phyloP scores from a whole-genome alignment of 352 stramenopile species.

The Globisporangium uncinulatum region DNA sequence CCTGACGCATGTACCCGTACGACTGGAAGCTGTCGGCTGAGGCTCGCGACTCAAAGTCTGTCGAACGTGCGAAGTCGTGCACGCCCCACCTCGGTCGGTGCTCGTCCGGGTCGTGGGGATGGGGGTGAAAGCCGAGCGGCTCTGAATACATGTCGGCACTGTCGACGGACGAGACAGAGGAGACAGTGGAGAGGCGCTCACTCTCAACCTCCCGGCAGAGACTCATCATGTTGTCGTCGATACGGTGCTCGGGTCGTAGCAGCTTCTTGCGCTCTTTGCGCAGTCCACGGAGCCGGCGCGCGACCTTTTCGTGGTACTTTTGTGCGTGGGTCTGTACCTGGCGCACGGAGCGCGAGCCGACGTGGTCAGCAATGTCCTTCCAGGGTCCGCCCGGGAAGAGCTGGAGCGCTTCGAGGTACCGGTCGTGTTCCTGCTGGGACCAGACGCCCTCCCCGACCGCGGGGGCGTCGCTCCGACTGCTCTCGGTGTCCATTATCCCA shows the following conservation, averaged over 20 bases:
- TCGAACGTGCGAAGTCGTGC: not conserved
- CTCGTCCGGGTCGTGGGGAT: not conserved
- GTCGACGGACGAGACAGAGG: not conserved
- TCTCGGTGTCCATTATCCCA: conserved; percentile 2
- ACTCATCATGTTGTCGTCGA: conserved; percentile 32
- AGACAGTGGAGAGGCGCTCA: not conserved
- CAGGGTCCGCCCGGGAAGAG: conserved; percentile 22
- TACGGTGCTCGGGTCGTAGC: conserved; percentile 42
- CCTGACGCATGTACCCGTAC: not conserved
- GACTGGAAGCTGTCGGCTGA: not conserved
- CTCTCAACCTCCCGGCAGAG: conserved; percentile 13
- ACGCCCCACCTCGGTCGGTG: not conserved
- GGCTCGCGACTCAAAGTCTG: not conserved
- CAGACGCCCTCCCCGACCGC: conserved; percentile 14
- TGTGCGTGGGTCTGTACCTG: too few species aligned
- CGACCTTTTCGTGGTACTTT: too few species aligned
- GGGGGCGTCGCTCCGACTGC: conserved; percentile 5
- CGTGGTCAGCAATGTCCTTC: conserved; percentile 18
- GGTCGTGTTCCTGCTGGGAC: conserved; percentile 29
- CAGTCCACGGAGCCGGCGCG: too few species aligned
- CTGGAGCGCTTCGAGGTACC: conserved; percentile 19
- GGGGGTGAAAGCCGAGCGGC: too few species aligned
- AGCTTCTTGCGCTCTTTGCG: too few species aligned
- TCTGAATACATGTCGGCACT: not conserved
- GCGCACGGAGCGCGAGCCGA: conserved; percentile 27